These are phyloP conservation scores for Cornus controversa DNA, from an alignment of 148 eudicot genomes.

Conservation along the genomic window DNA sequence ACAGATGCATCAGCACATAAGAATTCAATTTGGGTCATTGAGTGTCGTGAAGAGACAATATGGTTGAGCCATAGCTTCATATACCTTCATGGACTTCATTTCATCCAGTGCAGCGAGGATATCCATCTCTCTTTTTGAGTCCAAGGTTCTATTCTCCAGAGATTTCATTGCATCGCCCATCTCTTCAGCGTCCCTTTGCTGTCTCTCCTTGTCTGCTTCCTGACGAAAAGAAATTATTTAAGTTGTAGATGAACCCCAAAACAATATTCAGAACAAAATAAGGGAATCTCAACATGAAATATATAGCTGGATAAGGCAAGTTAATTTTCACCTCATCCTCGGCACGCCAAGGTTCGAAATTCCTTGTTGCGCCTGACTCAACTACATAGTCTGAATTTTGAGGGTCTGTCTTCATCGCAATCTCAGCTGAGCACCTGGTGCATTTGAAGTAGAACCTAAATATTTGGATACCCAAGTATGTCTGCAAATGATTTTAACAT, in stretches of 20 bases:
- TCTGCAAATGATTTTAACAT: constrained; percentile 41
- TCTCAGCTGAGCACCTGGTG: constrained; percentile 84
- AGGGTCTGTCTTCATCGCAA: constrained; percentile 84
- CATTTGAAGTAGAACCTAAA: constrained; percentile 90
- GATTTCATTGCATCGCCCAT: constrained; percentile 99
- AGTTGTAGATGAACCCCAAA: neutral
- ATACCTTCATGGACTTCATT: constrained; percentile 93
- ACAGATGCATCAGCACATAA: neutral
- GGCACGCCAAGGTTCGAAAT: constrained; percentile 93
- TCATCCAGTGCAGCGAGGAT: constrained; percentile 93
- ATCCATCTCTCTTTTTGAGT: constrained; percentile 94
- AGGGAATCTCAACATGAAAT: constrained; percentile 1
- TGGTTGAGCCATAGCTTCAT: neutral
- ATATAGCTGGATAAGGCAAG: neutral
- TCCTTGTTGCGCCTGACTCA: constrained; percentile 82
- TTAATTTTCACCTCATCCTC: constrained; percentile 68
- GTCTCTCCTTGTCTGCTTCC: constrained; percentile 59
- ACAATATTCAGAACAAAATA: neutral
- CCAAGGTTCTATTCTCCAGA: constrained; percentile 85
- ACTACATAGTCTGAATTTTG: constrained; percentile 85
- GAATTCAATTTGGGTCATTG: neutral
- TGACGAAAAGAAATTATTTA: constrained; percentile 19
- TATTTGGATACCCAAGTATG: constrained; percentile 85
- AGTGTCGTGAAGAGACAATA: neutral
- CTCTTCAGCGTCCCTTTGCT: constrained; percentile 82